Evolutionary conservation across 345 rosid species (phyloP), one percentile per base, ranked within the genome.

Genomic region (Bruguiera sexangula): DNA sequence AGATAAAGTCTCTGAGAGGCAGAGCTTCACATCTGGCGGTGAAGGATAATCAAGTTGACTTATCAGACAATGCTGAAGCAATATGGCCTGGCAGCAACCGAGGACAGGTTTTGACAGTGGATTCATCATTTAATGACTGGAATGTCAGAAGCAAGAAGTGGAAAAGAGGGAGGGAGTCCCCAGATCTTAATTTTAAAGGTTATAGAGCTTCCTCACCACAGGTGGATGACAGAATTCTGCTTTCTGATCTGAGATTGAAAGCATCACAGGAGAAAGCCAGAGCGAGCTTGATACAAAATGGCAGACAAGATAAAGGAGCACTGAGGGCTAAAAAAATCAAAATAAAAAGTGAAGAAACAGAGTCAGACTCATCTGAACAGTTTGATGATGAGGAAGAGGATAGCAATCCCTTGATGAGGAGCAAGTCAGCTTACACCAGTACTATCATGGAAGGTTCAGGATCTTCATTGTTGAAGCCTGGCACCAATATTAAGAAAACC

Each of bases 291-390:
- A 66, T 78, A 24, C 90, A 83, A 78, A 91, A 87, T 71, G 85
- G 82, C 57, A 85, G 85, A 70, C 69, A 67, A 63, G 81, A 81
- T 64, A 43, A 73, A 71, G 74, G 73, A 4, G 70, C 77, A 26
- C 62, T 74, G 43, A 93, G 80, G 81, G 87, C 84, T 65, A 81
- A 74, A 53, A 83, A 80, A 77, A 65, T 76, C 76, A 67, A 70
- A 65, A 54, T 27, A 53, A 79, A 70, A 79, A 80, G 77, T 62
- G 93, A 94, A 73, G 97, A 88, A 75, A 91, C 97, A 32, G 96
- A 94, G 72, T 87, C 96, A 4, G 96, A 91, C 69, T 88, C 98
- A 24, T 87, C 93, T 9, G 90, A 86, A 51, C 85, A 83, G 51
- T 84, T 73, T 68, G 80, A 80, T 75, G 80, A 86, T n/a, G 85